A percentile compares a stretch with the other conserved stretches of the same genome.
phyloP scores from a whole-genome alignment of 768 basidiomycete genomes.

The Dacryopinax primogenitus region DNA sequence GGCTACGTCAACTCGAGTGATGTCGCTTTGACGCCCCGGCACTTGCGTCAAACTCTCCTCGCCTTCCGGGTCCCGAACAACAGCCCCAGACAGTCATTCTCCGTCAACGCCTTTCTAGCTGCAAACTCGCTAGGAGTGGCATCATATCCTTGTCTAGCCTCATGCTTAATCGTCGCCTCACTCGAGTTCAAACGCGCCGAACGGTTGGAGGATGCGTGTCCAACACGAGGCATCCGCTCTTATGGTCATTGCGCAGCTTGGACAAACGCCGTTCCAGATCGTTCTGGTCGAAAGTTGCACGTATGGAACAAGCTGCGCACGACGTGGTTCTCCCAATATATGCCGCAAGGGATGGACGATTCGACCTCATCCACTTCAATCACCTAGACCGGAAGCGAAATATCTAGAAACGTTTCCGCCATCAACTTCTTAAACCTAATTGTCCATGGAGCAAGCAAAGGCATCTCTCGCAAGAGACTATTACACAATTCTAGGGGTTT shows the following conservation, averaged over 20 bases:
- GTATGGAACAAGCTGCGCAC: neutral
- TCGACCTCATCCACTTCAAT: neutral
- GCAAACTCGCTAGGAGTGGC: no score
- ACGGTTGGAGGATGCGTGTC: neutral
- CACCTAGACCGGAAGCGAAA: neutral
- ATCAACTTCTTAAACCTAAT: neutral
- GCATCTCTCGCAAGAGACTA: neutral
- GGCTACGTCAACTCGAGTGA: no score
- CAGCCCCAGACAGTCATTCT: no score
- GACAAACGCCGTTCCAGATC: neutral
- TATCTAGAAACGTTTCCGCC: neutral
- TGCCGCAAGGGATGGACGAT: neutral
- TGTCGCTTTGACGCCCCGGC: no score
- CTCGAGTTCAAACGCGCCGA: neutral
- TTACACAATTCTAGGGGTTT: neutral
- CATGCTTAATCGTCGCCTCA: neutral
- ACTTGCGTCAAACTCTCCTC: no score
- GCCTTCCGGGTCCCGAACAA: no score
- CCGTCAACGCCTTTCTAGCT: no score
- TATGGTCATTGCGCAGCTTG: neutral
- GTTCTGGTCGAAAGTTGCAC: neutral
- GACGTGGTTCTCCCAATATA: neutral
- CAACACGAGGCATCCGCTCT: neutral
- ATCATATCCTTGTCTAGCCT: no score
- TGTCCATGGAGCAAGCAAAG: neutral